phyloP scores from a whole-genome alignment of 1,284 basidiomycete species.

The Fomitopsis palustris region DNA sequence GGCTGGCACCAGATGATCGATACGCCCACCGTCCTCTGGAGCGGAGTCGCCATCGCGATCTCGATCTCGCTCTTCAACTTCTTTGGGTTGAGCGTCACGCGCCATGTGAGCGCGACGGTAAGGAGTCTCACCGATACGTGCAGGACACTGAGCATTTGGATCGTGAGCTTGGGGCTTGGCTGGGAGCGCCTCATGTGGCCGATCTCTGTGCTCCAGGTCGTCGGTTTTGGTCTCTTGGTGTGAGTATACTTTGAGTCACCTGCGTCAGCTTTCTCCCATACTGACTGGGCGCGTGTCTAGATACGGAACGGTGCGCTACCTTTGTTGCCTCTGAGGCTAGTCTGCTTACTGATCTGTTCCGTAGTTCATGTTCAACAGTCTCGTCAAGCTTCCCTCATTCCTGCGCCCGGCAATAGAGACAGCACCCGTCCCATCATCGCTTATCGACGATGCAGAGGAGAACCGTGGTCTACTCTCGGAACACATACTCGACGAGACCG shows the following conservation, averaged over 20 bases:
- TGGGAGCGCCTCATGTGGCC: slow-evolving; percentile 91
- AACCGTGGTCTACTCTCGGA: slow-evolving; percentile 39
- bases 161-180: slow-evolving; percentile 81
- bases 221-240: slow-evolving; percentile 90
- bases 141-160: slow-evolving; percentile 91
- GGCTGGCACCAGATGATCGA: slow-evolving; percentile 89
- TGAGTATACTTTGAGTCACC: slow-evolving; percentile 41
- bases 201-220: slow-evolving; percentile 81
- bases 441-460: slow-evolving; percentile 45
- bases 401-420: slow-evolving; percentile 39
- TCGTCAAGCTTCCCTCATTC: slow-evolving; percentile 62
- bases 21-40: slow-evolving; percentile 75
- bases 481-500: slow-evolving; percentile 64
- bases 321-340: neutral
- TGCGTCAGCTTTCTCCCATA: slow-evolving; percentile 7
- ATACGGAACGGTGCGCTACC: slow-evolving; percentile 30
- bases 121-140: slow-evolving; percentile 94
- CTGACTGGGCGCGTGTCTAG: slow-evolving; percentile 12
- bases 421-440: slow-evolving; percentile 21
- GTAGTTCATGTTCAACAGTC: slow-evolving; percentile 73
- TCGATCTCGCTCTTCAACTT: slow-evolving; percentile 88
- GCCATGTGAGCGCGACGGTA: slow-evolving; percentile 85
- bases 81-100: slow-evolving; percentile 91
- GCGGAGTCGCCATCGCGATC: slow-evolving; percentile 75
- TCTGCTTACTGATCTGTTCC: slow-evolving; percentile 3